Conservation (phyloP, 352 stramenopile genomes). For the Globisporangium middletonii region DNA sequence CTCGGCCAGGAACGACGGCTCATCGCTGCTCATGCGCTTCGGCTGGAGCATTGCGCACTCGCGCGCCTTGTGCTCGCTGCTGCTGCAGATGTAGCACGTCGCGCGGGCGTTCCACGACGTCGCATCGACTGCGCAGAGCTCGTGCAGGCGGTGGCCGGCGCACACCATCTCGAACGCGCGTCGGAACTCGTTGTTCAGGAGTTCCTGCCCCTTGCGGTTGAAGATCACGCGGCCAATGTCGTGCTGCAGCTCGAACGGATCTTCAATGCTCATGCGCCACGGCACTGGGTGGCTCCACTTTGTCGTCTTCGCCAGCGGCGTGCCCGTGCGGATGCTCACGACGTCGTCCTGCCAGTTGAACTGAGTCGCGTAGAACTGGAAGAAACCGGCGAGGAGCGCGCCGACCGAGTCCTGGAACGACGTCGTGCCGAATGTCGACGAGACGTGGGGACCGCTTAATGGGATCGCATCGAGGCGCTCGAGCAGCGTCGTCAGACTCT, state of each 20-base stretch:
- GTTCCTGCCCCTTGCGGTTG: slow-evolving; percentile 52
- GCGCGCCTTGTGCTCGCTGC: slow-evolving; percentile 42
- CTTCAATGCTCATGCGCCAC: slow-evolving; percentile 84
- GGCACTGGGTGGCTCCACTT: slow-evolving; percentile 62
- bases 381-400: slow-evolving; percentile 94
- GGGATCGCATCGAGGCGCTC: slow-evolving; percentile 67
- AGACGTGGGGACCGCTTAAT: slow-evolving; percentile 18
- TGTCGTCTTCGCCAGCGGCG: slow-evolving; percentile 50
- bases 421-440: slow-evolving; percentile 51
- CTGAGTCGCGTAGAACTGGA: slow-evolving; percentile 93
- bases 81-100: slow-evolving; percentile 63
- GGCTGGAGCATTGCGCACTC: slow-evolving; percentile 39
- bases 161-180: slow-evolving; percentile 50
- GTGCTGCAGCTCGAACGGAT: slow-evolving; percentile 79
- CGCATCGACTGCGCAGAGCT: slow-evolving; percentile 45
- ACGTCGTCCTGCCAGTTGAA: slow-evolving; percentile 95
- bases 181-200: slow-evolving; percentile 53
- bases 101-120: slow-evolving; percentile 40
- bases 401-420: slow-evolving; percentile 83
- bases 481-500: slow-evolving; percentile 83
- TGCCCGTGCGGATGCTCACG: slow-evolving; percentile 87
- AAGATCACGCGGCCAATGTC: slow-evolving; percentile 81
- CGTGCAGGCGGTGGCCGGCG: slow-evolving; percentile 34
- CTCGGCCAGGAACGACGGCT: slow-evolving; percentile 27
- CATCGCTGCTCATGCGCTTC: not conserved